Percentiles rank a stretch among this genome's conserved stretches.
Conservation (phyloP, 192 early-diverging fungal genomes). For the Rhizoclosmatium globosum region DNA sequence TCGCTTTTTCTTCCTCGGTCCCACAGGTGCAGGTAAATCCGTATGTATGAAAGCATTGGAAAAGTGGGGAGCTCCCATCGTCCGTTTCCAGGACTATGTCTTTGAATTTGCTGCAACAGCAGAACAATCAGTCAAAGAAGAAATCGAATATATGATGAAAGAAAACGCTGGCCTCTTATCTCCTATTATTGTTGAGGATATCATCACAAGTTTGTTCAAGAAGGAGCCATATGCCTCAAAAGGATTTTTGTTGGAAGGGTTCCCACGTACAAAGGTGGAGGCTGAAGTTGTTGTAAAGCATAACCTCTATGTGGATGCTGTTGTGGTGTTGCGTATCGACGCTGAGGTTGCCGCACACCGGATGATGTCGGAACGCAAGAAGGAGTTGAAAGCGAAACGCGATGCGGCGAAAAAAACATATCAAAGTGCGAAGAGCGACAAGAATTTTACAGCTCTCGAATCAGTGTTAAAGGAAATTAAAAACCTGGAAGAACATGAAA, state of each 20-base stretch:
- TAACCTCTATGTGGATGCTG: constrained; percentile 51
- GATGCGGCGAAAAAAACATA: constrained; percentile 16
- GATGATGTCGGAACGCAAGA: constrained; percentile 25
- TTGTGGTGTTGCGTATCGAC: constrained; percentile 51
- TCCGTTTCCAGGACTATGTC: constrained; percentile 40
- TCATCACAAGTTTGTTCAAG: constrained; percentile 40
- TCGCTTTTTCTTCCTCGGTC: constrained; percentile 52
- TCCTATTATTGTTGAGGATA: constrained; percentile 33
- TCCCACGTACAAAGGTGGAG: constrained; percentile 56
- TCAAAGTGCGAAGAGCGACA: neutral
- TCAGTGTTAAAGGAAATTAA: constrained; percentile 2
- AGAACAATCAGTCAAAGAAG: constrained; percentile 34
- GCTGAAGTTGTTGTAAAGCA: constrained; percentile 51
- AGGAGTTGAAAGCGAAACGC: constrained; percentile 27
- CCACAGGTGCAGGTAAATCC: constrained; percentile 49
- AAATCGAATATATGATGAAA: constrained; percentile 49
- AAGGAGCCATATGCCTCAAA: constrained; percentile 53
- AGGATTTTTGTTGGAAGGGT: constrained; percentile 59
- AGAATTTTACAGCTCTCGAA: neutral
- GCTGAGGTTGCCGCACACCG: constrained; percentile 48
- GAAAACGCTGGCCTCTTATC: constrained; percentile 47
- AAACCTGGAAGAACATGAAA: constrained; percentile 9
- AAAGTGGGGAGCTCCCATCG: constrained; percentile 28
- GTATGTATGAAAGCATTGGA: constrained; percentile 34
- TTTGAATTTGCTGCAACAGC: constrained; percentile 35